Conservation (phyloP, 164 flowering plant species). For the Sedum album region DNA sequence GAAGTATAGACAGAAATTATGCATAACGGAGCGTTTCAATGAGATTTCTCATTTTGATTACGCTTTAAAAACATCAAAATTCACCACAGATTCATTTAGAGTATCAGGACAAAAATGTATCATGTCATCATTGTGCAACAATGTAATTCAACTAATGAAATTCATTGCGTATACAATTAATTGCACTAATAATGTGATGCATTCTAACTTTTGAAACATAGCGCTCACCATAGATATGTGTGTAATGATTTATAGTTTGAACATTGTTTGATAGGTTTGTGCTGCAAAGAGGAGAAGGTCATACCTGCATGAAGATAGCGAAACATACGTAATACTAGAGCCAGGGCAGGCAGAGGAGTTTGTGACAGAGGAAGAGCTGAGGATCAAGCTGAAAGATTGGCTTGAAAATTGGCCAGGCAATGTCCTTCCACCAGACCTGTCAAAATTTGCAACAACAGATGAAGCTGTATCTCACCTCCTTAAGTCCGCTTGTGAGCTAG, state of each 20-base stretch:
- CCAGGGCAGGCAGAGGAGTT: slow-evolving; percentile 73
- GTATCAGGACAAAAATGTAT: neutral
- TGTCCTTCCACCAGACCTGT: slow-evolving; percentile 67
- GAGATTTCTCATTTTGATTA: too few relatives aligned
- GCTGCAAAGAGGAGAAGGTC: slow-evolving; percentile 62
- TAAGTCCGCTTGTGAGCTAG: slow-evolving; percentile 76
- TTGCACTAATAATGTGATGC: too few relatives aligned
- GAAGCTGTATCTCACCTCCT: slow-evolving; percentile 69
- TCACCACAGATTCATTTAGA: too few relatives aligned
- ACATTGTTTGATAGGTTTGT: slow-evolving; percentile 24
- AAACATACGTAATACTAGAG: slow-evolving; percentile 64
- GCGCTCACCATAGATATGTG: too few relatives aligned
- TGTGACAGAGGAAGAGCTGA: slow-evolving; percentile 65
- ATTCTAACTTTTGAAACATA: too few relatives aligned
- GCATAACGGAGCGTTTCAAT: too few relatives aligned
- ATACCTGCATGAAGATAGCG: slow-evolving; percentile 27
- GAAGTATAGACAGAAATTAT: too few relatives aligned
- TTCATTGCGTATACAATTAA: too few relatives aligned
- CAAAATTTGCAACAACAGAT: slow-evolving; percentile 43
- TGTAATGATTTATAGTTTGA: neutral
- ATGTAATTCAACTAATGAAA: too few relatives aligned
- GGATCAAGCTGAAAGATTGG: slow-evolving; percentile 45
- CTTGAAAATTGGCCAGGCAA: slow-evolving; percentile 76
- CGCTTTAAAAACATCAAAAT: too few relatives aligned
- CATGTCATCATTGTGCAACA: too few relatives aligned